Base-by-base conservation (phyloP, 306 rosid genomes). In the Mimosa bimucronata region DNA sequence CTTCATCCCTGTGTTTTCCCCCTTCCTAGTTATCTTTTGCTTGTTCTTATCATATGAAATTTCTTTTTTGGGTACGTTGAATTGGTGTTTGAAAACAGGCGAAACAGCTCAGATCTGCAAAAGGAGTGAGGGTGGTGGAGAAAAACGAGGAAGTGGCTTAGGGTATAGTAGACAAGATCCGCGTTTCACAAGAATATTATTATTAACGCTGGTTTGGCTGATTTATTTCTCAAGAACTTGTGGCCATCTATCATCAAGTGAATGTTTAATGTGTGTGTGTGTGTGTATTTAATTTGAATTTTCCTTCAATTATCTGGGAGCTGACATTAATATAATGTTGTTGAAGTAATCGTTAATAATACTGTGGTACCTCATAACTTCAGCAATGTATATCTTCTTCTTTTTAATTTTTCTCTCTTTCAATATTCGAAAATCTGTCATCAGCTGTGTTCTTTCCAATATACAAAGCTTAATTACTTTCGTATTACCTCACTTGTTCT, bases 61-160 rank as follows among this genome's bases (percentile, higher is more conserved):
- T 42, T 42, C 13, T 10, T 44, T 44, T 12, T 12, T 8, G 0
- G 16, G 48, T 44, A 44, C 12, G 37, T 34, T 34, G 15, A 44
- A 64, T 6, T 26, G 14, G 38, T 61, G 19, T 61, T 26, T 66
- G 38, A 44, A 52, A 80, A 78, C 89, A 94, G 98, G 98, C 97
- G 23, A 88, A 79, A 68, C 79, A 64, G 87, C 97, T 94, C 74
- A 89, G 97, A 91, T 91, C 94, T 87, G 97, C 94, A 41, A 80
- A 89, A 41, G 97, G 87, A 88, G 97, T 94, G 83, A 89, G 98
- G 81, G 71, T 94, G 76, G 98, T 94, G 88, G 97, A 92, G 92
- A 94, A 89, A 75, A 88, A 94, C 66, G 93, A 88, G 81, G 90
- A 85, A 75, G 64, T 83, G 60, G 81, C 81, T 38, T 84, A 75